A percentile compares a stretch with the other conserved stretches of the same genome.
Conservation (phyloP, 345 rosid genomes). For the Eucalyptus cloeziana region DNA sequence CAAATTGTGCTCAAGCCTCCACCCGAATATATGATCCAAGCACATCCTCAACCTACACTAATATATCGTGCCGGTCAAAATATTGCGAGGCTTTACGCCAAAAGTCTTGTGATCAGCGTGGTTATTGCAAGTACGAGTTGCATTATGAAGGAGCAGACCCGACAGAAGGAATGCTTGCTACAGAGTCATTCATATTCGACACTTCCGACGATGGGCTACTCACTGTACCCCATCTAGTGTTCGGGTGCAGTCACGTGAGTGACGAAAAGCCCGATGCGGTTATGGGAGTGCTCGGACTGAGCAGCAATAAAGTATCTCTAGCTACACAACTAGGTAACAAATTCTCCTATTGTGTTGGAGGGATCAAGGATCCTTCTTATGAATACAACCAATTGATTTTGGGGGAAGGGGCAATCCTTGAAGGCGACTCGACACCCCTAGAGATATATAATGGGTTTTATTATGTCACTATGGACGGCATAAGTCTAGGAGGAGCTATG, state of each 20-base stretch:
- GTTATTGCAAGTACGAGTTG: not conserved
- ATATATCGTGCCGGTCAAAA: not conserved
- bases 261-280: not conserved
- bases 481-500: not conserved
- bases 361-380: not conserved
- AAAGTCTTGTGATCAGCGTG: not conserved
- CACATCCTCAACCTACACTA: not conserved
- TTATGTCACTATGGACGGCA: not conserved
- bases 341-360: not conserved
- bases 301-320: not conserved
- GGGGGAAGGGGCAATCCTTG: not conserved
- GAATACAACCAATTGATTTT: not conserved
- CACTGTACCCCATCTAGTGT: not conserved
- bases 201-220: not conserved
- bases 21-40: not conserved
- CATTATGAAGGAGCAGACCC: not conserved
- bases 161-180: not conserved
- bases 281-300: not conserved
- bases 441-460: not conserved
- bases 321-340: not conserved
- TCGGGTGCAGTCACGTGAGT: not conserved
- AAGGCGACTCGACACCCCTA: not conserved
- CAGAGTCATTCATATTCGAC: not conserved
- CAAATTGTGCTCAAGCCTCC: not conserved
- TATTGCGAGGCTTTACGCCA: not conserved